Conservation (phyloP, 75 land plant species). For the Isoetes taiwanensis region DNA sequence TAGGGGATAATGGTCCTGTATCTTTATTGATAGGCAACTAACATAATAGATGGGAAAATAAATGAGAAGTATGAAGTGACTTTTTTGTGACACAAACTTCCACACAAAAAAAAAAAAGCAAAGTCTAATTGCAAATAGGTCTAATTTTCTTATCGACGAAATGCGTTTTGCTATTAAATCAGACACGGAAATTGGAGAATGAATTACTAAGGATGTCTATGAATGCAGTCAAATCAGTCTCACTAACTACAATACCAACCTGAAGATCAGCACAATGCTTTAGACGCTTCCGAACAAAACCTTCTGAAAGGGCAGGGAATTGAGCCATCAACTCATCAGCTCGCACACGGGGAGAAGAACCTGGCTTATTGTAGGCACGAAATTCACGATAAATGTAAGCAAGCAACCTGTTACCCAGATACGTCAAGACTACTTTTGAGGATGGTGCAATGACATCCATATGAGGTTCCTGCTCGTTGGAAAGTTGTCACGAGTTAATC, state of each 20-base stretch:
- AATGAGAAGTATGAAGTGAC: too few species aligned
- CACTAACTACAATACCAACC: slow-evolving; percentile 22
- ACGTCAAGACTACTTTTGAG: slow-evolving; percentile 55
- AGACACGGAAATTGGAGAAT: too few species aligned
- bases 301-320: slow-evolving; percentile 61
- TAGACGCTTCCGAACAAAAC: slow-evolving; percentile 65
- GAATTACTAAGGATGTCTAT: too few species aligned
- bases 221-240: not conserved
- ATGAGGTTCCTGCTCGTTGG: slow-evolving; percentile 73
- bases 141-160: too few species aligned
- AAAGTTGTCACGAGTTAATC: not conserved
- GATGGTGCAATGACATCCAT: slow-evolving; percentile 90
- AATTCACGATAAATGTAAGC: slow-evolving; percentile 83
- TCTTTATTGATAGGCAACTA: too few species aligned
- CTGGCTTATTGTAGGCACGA: slow-evolving; percentile 62
- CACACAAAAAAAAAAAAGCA: too few species aligned
- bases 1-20: too few species aligned
- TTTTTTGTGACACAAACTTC: too few species aligned
- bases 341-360: slow-evolving; percentile 41
- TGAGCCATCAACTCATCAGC: slow-evolving; percentile 66
- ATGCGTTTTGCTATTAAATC: too few species aligned
- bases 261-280: slow-evolving; percentile 88
- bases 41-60: too few species aligned
- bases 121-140: too few species aligned
- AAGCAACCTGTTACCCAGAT: slow-evolving; percentile 57